A percentile compares a stretch with the other conserved stretches of the same genome.
Conservation (phyloP, 208 protist species). For the Herpetomonas tarakana region DNA sequence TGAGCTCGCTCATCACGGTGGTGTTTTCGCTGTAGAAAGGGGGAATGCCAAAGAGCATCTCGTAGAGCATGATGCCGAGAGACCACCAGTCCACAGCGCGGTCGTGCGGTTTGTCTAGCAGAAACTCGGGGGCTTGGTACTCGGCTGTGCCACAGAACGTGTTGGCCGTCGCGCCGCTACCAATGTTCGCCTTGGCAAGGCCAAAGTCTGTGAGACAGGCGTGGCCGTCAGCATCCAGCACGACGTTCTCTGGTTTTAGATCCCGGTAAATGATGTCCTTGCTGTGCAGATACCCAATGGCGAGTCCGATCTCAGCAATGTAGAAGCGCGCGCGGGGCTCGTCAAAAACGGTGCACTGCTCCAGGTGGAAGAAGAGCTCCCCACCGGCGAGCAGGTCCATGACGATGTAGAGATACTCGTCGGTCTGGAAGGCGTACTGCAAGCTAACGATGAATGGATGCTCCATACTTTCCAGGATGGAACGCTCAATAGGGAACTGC, state of each 20-base stretch:
- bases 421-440: slow-evolving; percentile 96
- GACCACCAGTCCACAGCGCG: slow-evolving; percentile 98
- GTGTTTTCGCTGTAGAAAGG: slow-evolving; percentile 93
- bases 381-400: slow-evolving; percentile 93
- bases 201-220: slow-evolving; percentile 92
- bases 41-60: slow-evolving; percentile 94
- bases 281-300: slow-evolving; percentile 90
- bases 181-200: slow-evolving; percentile 78
- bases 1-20: slow-evolving; percentile 81
- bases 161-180: slow-evolving; percentile 44
- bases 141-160: slow-evolving; percentile 91
- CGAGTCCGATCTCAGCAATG: slow-evolving; percentile 87
- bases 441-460: slow-evolving; percentile 95
- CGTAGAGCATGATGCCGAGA: slow-evolving; percentile 95
- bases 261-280: slow-evolving; percentile 93
- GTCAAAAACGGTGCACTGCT: slow-evolving; percentile 48
- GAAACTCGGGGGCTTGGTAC: slow-evolving; percentile 93
- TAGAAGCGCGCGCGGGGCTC: slow-evolving; percentile 89
- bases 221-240: slow-evolving; percentile 83
- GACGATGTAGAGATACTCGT: slow-evolving; percentile 89
- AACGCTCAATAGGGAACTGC: slow-evolving; percentile 85
- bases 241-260: slow-evolving; percentile 91
- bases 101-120: slow-evolving; percentile 87
- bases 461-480: slow-evolving; percentile 89
- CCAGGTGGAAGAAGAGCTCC: slow-evolving; percentile 87